Evolutionary conservation across 2,329 filamentous ascomycete species (phyloP).

Genomic region (Fusarium chaquense): DNA sequence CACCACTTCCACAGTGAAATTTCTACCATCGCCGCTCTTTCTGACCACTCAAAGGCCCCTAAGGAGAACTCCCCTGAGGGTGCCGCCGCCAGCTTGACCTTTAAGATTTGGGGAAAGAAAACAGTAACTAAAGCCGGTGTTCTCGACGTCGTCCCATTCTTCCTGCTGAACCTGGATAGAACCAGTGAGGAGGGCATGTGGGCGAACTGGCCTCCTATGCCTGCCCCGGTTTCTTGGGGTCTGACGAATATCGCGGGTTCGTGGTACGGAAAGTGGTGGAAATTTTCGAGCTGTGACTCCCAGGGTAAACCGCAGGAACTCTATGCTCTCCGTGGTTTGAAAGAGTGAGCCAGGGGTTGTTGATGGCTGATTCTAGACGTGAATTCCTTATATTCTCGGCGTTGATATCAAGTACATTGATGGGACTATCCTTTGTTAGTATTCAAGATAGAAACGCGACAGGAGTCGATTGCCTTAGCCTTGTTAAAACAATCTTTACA

Average conservation of each 20-base stretch:
- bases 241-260: constrained; percentile 69
- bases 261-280: constrained; percentile 70
- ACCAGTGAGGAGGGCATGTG: constrained; percentile 70
- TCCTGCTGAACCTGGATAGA: constrained; percentile 71
- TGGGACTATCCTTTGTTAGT: constrained; percentile 11
- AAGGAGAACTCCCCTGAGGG: constrained; percentile 59
- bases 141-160: constrained; percentile 72
- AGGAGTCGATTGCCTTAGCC: background rate
- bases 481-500: background rate
- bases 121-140: constrained; percentile 72
- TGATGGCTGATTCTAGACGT: background rate
- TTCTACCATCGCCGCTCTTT: constrained; percentile 62
- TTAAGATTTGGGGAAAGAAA: constrained; percentile 72
- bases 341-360: constrained; percentile 4
- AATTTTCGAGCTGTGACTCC: constrained; percentile 72
- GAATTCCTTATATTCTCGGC: background rate
- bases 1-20: constrained; percentile 69
- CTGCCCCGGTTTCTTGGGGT: constrained; percentile 68
- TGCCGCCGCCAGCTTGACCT: constrained; percentile 60
- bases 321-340: constrained; percentile 58
- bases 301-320: constrained; percentile 65
- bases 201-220: constrained; percentile 74
- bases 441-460: background rate
- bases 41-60: constrained; percentile 64
- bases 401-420: constrained; percentile 6